Base-by-base conservation (phyloP, 2,329 filamentous ascomycete species). In the Alternaria postmessia region DNA sequence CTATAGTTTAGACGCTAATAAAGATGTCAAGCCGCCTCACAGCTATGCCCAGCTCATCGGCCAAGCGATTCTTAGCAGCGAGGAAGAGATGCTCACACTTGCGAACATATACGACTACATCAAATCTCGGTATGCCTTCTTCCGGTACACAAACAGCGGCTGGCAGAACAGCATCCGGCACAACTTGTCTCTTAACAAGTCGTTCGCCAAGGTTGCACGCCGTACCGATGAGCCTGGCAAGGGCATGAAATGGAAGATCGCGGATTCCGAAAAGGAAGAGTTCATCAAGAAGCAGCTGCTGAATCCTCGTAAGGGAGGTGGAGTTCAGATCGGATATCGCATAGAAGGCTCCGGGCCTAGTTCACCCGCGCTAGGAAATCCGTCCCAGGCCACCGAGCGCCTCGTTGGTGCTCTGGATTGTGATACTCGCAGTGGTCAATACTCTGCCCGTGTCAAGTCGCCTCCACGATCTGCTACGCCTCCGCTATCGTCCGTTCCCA, bases 81-180 rank as follows among this genome's bases (percentile, higher is more conserved):
- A 88, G 1, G 93, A 97, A 60, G 91, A 96, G 76, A 96, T 96
- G 78, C 85, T 97, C 54, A 97, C 95, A 3, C 81, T 99, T 48
- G 91, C 91, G 71, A 94, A 92, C 68, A 99, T 99, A 57, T 99
- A 99, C 80, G 90, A 89, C 52, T 97, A 91, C 81, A 98, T 99
- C 74, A 95, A 89, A 81, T 88, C 89, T 4, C 91, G 92, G 68
- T 99, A 98, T 76, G 90, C 95, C 2, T 99, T 96, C 79, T 99
- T 98, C 79, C 88, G 94, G 43, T 87, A 93, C 77, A 92, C 86
- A 32, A 88, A 94, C 56, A 89, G 88, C 60, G 94, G 95, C 61
- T 99, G 96, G 96, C 95, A 97, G 88, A 99, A 99, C 77, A 97
- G 93, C 0, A 99, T 99, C 67, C 90, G 95, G 12, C 95, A 99